Evolutionary conservation across 2,329 filamentous ascomycete species (phyloP).

Genomic region (Endoconidiophora laricicola): DNA sequence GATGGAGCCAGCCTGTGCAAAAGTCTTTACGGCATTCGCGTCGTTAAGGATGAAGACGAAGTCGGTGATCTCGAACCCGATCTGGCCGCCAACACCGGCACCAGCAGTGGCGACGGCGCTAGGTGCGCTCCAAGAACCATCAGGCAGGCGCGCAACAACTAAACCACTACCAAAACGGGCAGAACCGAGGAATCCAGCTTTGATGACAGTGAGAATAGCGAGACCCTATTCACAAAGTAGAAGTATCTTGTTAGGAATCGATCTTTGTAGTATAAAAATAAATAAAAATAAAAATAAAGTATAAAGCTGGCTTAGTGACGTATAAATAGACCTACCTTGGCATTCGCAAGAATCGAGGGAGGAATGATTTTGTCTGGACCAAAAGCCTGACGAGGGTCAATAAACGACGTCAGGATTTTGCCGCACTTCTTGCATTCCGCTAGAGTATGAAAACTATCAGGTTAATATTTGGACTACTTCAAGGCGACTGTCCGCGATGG

Average conservation of each 20-base stretch:
- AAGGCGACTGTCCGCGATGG: neutral
- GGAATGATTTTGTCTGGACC: slow-evolving; percentile 96
- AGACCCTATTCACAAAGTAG: slow-evolving; percentile 38
- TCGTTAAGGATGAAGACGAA: slow-evolving; percentile 99
- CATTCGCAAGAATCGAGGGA: slow-evolving; percentile 71
- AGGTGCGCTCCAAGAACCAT: slow-evolving; percentile 68
- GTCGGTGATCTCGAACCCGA: slow-evolving; percentile 75
- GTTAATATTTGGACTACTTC: neutral
- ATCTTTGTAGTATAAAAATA: neutral
- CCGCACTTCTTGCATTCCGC: slow-evolving; percentile 96
- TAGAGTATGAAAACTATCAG: slow-evolving; percentile 22
- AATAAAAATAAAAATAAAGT: neutral
- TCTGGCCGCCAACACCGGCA: slow-evolving; percentile 70
- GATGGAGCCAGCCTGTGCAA: slow-evolving; percentile 79
- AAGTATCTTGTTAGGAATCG: neutral
- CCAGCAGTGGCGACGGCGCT: slow-evolving; percentile 67
- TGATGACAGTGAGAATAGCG: slow-evolving; percentile 71
- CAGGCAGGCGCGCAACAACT: slow-evolving; percentile 61
- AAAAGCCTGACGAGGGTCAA: slow-evolving; percentile 85
- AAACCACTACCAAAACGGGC: slow-evolving; percentile 68
- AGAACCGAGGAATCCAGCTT: slow-evolving; percentile 72
- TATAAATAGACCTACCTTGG: slow-evolving; percentile 46
- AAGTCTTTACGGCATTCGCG: slow-evolving; percentile 71
- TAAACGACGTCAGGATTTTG: slow-evolving; percentile 87
- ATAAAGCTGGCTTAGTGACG: neutral